These are phyloP conservation scores for Penicillium sp. DNA, from an alignment of 2,329 filamentous ascomycete species.

Conservation along the genomic window DNA sequence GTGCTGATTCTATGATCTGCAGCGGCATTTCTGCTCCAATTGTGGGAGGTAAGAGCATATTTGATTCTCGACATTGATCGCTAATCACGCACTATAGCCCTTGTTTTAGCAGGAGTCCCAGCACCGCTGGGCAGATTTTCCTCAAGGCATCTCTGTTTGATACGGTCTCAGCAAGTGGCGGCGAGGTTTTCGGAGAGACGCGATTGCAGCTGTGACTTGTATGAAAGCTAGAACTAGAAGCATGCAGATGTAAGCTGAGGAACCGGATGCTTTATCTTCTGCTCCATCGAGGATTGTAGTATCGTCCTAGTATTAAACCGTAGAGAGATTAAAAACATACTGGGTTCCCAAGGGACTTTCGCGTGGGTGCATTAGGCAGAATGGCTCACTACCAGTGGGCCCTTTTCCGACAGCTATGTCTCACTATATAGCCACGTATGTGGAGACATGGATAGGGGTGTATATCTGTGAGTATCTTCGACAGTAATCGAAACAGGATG, in stretches of 20 bases:
- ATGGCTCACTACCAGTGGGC: too few species aligned
- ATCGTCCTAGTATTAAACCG: too few species aligned
- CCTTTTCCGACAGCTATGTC: too few species aligned
- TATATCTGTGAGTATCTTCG: too few species aligned
- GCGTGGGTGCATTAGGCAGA: too few species aligned
- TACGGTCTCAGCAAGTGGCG: slow-evolving; percentile 6
- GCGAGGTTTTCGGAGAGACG: slow-evolving; percentile 14
- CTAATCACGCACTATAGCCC: slow-evolving; percentile 7
- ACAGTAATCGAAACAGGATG: too few species aligned
- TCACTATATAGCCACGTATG: too few species aligned
- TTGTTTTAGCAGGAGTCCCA: slow-evolving; percentile 14
- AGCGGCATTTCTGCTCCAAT: slow-evolving; percentile 23
- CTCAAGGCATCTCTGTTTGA: slow-evolving; percentile 24
- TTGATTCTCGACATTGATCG: not conserved
- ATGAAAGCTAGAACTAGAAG: not conserved
- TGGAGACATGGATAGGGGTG: too few species aligned
- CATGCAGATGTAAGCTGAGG: not conserved
- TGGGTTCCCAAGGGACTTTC: too few species aligned
- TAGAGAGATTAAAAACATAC: too few species aligned
- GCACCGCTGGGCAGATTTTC: slow-evolving; percentile 17
- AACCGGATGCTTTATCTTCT: not conserved
- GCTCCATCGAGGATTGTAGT: too few species aligned
- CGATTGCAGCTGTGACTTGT: slow-evolving; percentile 1
- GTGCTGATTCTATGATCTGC: not conserved
- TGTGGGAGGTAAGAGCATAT: slow-evolving; percentile 24